Percentiles rank a stretch among this genome's conserved stretches.
phyloP scores from a whole-genome alignment of 805 yeast genomes.

The Cyberlindnera saturnus region DNA sequence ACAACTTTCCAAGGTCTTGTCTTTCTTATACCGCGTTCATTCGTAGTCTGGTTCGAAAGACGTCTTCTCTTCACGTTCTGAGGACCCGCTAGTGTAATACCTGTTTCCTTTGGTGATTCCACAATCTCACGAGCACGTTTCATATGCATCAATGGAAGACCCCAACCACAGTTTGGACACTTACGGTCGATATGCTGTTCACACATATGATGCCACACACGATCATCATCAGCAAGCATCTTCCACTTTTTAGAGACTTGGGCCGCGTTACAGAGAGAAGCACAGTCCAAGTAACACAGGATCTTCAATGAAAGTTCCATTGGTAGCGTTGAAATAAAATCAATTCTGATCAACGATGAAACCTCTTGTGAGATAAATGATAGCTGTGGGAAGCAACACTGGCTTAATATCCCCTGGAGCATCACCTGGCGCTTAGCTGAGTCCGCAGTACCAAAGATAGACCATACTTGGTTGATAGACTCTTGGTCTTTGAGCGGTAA shows the following conservation, averaged over 20 bases:
- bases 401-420: slow-evolving; percentile 75
- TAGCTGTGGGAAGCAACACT: slow-evolving; percentile 92
- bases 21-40: slow-evolving; percentile 24
- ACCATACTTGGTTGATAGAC: slow-evolving; percentile 79
- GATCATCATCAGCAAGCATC: slow-evolving; percentile 85
- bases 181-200: slow-evolving; percentile 97
- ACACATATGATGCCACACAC: slow-evolving; percentile 98
- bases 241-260: slow-evolving; percentile 89
- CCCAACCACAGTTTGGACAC: slow-evolving; percentile 99
- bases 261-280: slow-evolving; percentile 89
- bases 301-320: slow-evolving; percentile 80
- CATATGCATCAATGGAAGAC: slow-evolving; percentile 90
- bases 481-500: slow-evolving; percentile 68
- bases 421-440: slow-evolving; percentile 65
- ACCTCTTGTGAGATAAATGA: slow-evolving; percentile 82
- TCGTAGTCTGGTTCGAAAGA: slow-evolving; percentile 18
- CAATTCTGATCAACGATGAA: slow-evolving; percentile 74
- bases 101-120: slow-evolving; percentile 2
- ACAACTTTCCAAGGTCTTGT: slow-evolving; percentile 95
- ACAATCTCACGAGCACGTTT: slow-evolving; percentile 54
- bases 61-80: slow-evolving; percentile 20
- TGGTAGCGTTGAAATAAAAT: slow-evolving; percentile 81
- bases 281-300: slow-evolving; percentile 85
- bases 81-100: slow-evolving; percentile 9
- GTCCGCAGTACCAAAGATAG: slow-evolving; percentile 72